Base-by-base conservation (phyloP, 306 rosid genomes). In the Quercus alba region DNA sequence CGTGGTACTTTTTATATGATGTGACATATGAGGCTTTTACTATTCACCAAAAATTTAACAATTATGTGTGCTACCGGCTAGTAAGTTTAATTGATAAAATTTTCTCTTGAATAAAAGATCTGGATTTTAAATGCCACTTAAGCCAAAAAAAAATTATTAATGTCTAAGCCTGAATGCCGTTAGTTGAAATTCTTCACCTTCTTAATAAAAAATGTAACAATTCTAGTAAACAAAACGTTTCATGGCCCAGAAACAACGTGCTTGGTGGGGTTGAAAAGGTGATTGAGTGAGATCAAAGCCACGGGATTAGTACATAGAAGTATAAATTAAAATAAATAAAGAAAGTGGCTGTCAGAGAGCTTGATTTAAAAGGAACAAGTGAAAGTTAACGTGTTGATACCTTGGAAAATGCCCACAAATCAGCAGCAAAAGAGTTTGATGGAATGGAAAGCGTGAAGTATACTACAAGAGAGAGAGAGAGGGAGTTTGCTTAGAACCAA, bases 351-450 rank as follows among this genome's bases (percentile, higher is more conserved):
- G 64, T 54, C 26, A 28, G 41, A 57, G 69, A 78, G n/a, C 69
- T 69, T 70, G 23, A 79, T 79, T 61, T 11, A 17, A 57, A 61
- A 83, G 80, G 74, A 68, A 80, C 12, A 3, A 78, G 75, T 56
- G 81, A 20, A 61, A 80, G 30, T 66, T 52, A 88, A 74, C 81
- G 74, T 83, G 80, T 72, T 77, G 11, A 56, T 77, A 61, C 84
- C 83, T 73, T 52, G 44, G 61, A 74, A 61, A 82, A 68, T 67
- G 80, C 67, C 81, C 74, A 73, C 38, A 79, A 75, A 69, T 76
- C 83, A 76, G 80, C 72, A 46, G 54, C 52, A 56, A 44, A 61
- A 41, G 52, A 11, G 18, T 31, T 49, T 67, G 73, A 75, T 30
- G 52, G 76, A 3, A 25, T 38, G 10, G 57, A 31, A 71, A 75